Conservation (phyloP, 345 rosid species). For the Lepidium sativum region DNA sequence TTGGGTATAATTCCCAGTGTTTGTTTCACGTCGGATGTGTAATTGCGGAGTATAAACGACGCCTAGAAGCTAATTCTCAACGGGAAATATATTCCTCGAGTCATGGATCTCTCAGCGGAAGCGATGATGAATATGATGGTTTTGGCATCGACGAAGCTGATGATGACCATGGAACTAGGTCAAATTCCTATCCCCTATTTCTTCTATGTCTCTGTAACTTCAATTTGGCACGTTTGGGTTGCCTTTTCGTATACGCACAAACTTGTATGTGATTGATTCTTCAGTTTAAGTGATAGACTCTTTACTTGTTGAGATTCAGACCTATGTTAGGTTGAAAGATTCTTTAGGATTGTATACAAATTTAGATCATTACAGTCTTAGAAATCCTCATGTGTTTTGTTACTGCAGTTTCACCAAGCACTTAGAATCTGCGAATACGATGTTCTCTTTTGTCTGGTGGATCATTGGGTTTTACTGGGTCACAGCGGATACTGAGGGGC, state of each 20-base stretch:
- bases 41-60: conserved; percentile 40
- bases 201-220: background rate
- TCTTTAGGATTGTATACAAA: background rate
- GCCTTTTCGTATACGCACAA: background rate
- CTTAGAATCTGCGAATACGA: conserved; percentile 63
- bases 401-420: conserved; percentile 23
- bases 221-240: conserved; percentile 25
- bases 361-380: background rate
- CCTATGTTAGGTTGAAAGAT: background rate
- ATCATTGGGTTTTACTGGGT: conserved; percentile 84
- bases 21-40: conserved; percentile 61
- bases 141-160: conserved; percentile 26
- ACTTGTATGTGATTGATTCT: background rate
- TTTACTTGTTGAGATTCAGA: background rate
- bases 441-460: conserved; percentile 91
- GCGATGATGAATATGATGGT: conserved; percentile 32
- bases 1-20: conserved; percentile 62
- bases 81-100: conserved; percentile 16
- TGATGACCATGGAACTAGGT: conserved; percentile 46
- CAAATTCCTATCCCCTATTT: background rate
- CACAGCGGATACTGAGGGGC: conserved; percentile 40
- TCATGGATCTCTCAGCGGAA: conserved; percentile 25
- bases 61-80: conserved; percentile 25
- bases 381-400: background rate
- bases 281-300: background rate